Percentiles rank a stretch among this genome's conserved stretches.
Conservation (phyloP, 768 basidiomycete species). For the Sporobolomyces phaffii region DNA sequence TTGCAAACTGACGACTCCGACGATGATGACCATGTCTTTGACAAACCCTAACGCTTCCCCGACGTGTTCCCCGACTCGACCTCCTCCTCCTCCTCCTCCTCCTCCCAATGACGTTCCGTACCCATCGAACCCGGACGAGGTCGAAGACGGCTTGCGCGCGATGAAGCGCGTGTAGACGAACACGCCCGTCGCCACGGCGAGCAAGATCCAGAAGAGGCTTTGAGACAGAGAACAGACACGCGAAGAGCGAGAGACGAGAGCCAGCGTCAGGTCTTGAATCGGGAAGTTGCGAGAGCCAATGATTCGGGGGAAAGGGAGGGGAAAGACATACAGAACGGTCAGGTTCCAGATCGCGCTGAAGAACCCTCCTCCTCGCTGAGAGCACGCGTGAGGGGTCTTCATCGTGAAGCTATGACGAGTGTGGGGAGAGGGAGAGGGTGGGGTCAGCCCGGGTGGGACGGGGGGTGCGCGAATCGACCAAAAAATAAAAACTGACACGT, state of each 20-base stretch:
- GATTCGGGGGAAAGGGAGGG: background rate
- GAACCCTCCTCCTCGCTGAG: constrained; percentile 12
- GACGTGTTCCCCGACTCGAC: too few species aligned
- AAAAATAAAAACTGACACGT: constrained; percentile 20
- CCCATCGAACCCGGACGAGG: background rate
- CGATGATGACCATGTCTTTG: constrained; percentile 30
- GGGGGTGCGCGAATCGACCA: too few species aligned
- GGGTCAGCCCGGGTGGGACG: background rate
- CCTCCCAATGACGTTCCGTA: background rate
- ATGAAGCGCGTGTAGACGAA: constrained; percentile 24
- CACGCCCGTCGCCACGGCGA: constrained; percentile 2
- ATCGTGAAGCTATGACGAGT: constrained; percentile 17
- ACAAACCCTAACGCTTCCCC: constrained; percentile 12
- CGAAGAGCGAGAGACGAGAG: too few species aligned
- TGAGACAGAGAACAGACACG: too few species aligned
- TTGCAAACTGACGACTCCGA: constrained; percentile 11
- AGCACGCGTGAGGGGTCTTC: constrained; percentile 28
- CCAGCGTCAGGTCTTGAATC: too few species aligned
- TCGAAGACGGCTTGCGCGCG: background rate
- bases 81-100: background rate
- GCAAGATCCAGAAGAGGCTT: constrained; percentile 23
- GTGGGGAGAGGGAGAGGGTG: background rate
- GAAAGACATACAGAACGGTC: constrained; percentile 9
- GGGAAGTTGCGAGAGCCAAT: too few species aligned
- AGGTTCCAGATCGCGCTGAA: constrained; percentile 17